phyloP scores from a whole-genome alignment of 805 yeast species.

The Candida patagonica region DNA sequence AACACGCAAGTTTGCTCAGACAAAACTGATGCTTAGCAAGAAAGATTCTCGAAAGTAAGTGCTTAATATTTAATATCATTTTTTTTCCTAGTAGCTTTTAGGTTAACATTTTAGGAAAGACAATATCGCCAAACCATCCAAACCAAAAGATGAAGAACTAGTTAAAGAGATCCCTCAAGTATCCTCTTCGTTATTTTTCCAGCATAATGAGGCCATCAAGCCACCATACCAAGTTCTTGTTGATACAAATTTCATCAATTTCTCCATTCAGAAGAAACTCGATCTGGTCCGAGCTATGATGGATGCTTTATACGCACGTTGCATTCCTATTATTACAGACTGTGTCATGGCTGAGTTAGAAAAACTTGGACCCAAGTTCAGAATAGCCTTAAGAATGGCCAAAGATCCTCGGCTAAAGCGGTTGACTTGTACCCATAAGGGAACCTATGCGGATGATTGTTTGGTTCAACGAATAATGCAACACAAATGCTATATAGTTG shows the following conservation, averaged over 20 bases:
- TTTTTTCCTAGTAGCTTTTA: background rate
- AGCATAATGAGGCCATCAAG: constrained; percentile 83
- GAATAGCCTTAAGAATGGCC: constrained; percentile 88
- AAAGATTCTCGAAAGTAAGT: constrained; percentile 56
- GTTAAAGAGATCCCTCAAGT: constrained; percentile 81
- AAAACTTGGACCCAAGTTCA: constrained; percentile 86
- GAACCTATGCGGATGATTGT: constrained; percentile 98
- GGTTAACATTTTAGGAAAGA: background rate
- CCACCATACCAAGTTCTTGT: constrained; percentile 97
- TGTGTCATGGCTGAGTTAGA: constrained; percentile 98
- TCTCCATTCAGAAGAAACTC: constrained; percentile 90
- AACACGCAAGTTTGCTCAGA: constrained; percentile 92
- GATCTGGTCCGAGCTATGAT: constrained; percentile 94
- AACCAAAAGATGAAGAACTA: constrained; percentile 62
- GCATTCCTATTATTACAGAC: constrained; percentile 91
- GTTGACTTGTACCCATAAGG: constrained; percentile 82
- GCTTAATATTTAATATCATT: background rate
- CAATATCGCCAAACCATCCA: constrained; percentile 24
- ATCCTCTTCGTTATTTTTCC: constrained; percentile 90
- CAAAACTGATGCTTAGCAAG: constrained; percentile 69
- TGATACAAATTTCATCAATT: constrained; percentile 95
- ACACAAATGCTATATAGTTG: constrained; percentile 94
- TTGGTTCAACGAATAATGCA: constrained; percentile 86
- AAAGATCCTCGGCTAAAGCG: constrained; percentile 88
- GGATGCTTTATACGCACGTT: constrained; percentile 90